These are phyloP conservation scores for Drechslera avenae DNA, from an alignment of 2,329 filamentous ascomycete species.

Conservation along the genomic window DNA sequence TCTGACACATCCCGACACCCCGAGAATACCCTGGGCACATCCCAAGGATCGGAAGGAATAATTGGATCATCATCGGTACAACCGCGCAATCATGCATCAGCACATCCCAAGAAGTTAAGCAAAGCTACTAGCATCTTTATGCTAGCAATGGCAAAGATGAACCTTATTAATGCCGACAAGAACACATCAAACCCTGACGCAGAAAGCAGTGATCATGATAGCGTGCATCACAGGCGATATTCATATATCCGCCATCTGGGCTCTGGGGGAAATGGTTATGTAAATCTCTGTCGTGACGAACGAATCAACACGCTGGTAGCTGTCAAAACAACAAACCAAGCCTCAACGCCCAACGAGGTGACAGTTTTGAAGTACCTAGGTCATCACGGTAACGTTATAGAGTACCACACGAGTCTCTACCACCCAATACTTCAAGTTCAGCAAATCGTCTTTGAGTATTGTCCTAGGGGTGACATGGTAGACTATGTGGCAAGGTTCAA, in stretches of 20 bases:
- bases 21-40: no score
- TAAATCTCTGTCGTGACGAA: constrained; percentile 2
- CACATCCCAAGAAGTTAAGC: no score
- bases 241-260: neutral
- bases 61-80: no score
- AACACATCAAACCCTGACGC: no score
- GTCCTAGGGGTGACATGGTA: neutral
- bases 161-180: no score
- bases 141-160: no score
- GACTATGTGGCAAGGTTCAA: neutral
- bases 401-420: neutral
- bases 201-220: no score
- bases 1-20: no score
- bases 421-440: neutral
- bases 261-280: neutral
- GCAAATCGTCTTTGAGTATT: constrained; percentile 1
- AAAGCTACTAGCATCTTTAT: no score
- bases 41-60: no score
- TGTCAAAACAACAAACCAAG: neutral
- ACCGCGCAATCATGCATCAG: no score
- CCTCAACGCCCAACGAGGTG: neutral
- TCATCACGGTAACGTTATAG: constrained; percentile 1
- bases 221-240: no score
- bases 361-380: neutral
- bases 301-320: neutral